phyloP scores from a whole-genome alignment of 257 asterid species.

The Solanum paucissectum region DNA sequence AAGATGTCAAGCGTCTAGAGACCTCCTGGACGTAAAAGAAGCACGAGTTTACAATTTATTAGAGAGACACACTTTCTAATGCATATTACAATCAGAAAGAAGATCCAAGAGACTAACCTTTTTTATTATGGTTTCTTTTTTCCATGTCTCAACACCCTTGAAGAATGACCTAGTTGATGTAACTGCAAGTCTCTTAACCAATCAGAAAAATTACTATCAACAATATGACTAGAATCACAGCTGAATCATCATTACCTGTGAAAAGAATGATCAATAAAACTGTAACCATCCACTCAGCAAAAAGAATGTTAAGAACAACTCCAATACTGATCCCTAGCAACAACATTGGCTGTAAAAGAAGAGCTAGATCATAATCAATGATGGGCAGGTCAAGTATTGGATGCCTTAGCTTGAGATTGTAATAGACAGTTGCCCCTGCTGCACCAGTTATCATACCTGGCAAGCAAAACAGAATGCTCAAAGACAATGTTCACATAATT shows the following conservation, averaged over 20 bases:
- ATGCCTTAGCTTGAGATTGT: constrained; percentile 49
- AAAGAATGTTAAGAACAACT: constrained; percentile 43
- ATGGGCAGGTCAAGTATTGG: constrained; percentile 51
- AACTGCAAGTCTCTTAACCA: neutral
- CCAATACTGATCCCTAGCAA: constrained; percentile 57
- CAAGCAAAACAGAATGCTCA: neutral
- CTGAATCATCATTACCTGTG: constrained; percentile 21
- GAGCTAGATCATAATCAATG: constrained; percentile 52
- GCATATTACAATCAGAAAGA: neutral
- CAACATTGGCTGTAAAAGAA: constrained; percentile 60
- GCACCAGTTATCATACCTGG: constrained; percentile 61
- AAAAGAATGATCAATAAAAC: constrained; percentile 47
- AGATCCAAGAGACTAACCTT: constrained; percentile 11
- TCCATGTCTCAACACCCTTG: constrained; percentile 57
- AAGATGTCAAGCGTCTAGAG: constrained; percentile 24
- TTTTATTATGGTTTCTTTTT: constrained; percentile 41
- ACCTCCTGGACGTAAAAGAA: constrained; percentile 23
- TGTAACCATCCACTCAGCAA: constrained; percentile 63
- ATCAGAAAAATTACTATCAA: neutral
- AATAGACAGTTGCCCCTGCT: constrained; percentile 47
- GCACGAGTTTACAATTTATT: neutral
- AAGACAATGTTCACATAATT: neutral
- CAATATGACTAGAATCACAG: neutral
- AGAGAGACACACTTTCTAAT: neutral
- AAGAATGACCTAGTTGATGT: constrained; percentile 47